phyloP scores from a whole-genome alignment of 129 eudicot species.

The Lactuca sativa region DNA sequence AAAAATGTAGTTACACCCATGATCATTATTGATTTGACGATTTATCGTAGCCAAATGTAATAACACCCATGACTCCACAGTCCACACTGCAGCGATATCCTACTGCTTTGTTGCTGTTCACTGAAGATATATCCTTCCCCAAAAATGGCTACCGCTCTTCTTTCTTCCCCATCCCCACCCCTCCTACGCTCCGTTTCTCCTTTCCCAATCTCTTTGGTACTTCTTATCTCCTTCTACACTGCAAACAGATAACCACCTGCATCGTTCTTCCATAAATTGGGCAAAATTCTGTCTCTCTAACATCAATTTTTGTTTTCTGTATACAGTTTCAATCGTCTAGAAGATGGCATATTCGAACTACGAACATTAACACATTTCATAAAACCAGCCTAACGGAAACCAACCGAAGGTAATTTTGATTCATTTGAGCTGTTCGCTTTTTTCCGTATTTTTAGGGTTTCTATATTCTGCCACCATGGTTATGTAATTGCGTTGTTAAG shows the following conservation, averaged over 20 bases:
- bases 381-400: slow-evolving; percentile 29
- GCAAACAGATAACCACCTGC: neutral
- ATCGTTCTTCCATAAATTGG: neutral
- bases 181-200: slow-evolving; percentile 19
- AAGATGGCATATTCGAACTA: slow-evolving; percentile 19
- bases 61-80: too few species aligned
- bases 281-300: neutral
- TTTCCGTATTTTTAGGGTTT: slow-evolving; percentile 9
- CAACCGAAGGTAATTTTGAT: slow-evolving; percentile 39
- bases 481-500: slow-evolving; percentile 3
- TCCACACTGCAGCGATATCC: neutral
- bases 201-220: slow-evolving; percentile 22
- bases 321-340: slow-evolving; percentile 24
- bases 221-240: neutral
- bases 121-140: neutral
- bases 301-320: neutral
- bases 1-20: too few species aligned
- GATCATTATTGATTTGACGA: too few species aligned
- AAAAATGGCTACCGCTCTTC: slow-evolving; percentile 25
- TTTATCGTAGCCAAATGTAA: too few species aligned
- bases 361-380: slow-evolving; percentile 19
- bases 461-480: neutral
- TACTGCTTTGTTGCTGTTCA: neutral
- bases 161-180: slow-evolving; percentile 25
- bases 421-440: neutral